Base-by-base conservation (phyloP, 805 yeast species). In the Grigorovia humatica region DNA sequence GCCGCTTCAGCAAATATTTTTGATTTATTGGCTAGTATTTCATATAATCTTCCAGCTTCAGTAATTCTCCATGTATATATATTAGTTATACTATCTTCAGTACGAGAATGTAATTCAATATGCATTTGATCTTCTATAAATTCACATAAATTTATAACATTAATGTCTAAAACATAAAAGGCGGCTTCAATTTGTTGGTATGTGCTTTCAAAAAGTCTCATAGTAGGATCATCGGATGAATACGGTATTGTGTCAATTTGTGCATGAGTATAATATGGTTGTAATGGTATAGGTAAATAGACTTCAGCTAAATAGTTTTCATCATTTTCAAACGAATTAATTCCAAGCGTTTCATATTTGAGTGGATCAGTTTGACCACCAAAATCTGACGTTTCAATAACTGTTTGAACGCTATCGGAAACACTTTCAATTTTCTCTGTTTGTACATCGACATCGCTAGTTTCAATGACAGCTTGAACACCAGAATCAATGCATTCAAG, bases 51-150 rank as follows among this genome's bases (percentile, higher is more conserved):
- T 0, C 32, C 17, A 7, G 59, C 56, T 50, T 72, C 74, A 13
- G 63, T 49, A 19, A 73, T 51, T 57, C 74, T 69, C 77, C 77
- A 73, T 9, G 70, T 66, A 44, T 67, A 63, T 15, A 63, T 52
- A 47, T 60, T 55, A 15, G 59, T 56, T 1, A 70, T 40, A 0
- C 73, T 60, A 2, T 46, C 52, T 7, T 54, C 56, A 1, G 71
- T 59, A 46, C 72, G 69, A 3, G 50, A 29, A 8, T 43, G 51
- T 7, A 67, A 55, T 8, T 61, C 51, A 11, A 52, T 42, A 3
- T 57, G 55, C 20, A 64, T 47, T 48, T 72, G 74, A 46, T 71
- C 73, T n/a, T 52, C 48, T n/a, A 72, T 52, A 44, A 70, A 67
- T 0, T 30, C 42, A 6, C 62, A 60, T 15, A 71, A 44, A 9